Base-by-base conservation (phyloP, 805 yeast genomes). In the Scheffersomyces spartinae region DNA sequence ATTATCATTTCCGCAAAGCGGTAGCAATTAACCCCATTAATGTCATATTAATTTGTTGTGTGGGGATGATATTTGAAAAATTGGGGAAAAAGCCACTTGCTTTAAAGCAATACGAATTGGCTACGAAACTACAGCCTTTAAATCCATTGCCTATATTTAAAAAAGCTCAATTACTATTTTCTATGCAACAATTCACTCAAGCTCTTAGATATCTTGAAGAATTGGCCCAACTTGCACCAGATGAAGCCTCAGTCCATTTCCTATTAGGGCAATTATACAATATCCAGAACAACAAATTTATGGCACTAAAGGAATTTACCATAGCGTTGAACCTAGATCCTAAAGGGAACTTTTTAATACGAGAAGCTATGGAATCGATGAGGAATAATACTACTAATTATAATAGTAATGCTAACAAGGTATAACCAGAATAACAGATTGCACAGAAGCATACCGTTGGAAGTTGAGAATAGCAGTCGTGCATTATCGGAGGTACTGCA, bases 201-300 rank as follows among this genome's bases (percentile, higher is more conserved):
- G 93, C 97, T 0, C 55, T 85, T 30, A 64, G 62, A 19, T 81
- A 74, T 44, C 80, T 91, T 44, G 85, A 81, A 42, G 61, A 64
- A 24, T 64, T 91, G 27, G 71, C 69, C 35, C 68, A 71, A 15
- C 52, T 83, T 28, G 95, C 94, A 0, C 96, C 98, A 0, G 94
- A 88, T 47, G 97, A 88, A 47, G 94, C 95, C 0, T 75, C 83
- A 27, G 94, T 88, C 15, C 97, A 88, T 49, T 84, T 80, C 49
- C 55, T 86, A 21, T 58, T 91, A 23, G 98, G 96, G 7, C 84
- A 84, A 42, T 62, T 86, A 28, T 84, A 85, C 63, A 81, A 76
- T 39, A 68, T 77, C 16, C 71, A 78, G 35, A 75, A 76, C 15
- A 73, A 81, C 33, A 77, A 74, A 39, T 72, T 70, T 38, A 74